Percentiles rank a stretch among this genome's conserved stretches.
phyloP scores from a whole-genome alignment of 768 basidiomycete species.

The Podaxis pistillaris region DNA sequence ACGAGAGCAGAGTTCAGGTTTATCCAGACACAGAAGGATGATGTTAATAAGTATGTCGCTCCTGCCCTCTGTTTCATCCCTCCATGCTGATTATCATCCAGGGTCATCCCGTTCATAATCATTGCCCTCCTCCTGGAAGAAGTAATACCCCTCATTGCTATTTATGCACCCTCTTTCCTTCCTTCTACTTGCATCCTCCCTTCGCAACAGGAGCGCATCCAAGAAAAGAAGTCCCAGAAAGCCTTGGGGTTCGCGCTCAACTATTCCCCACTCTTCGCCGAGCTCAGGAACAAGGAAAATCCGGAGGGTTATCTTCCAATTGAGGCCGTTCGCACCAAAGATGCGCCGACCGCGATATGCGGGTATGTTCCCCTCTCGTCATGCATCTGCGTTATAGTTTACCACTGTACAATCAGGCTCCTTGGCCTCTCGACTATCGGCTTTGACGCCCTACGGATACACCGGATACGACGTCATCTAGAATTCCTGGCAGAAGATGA shows the following conservation, averaged over 20 bases:
- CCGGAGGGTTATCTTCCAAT: conserved; percentile 35
- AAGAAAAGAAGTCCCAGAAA: conserved; percentile 49
- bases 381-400: conserved; percentile 3
- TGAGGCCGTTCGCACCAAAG: conserved; percentile 26
- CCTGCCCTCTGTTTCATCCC: neutral
- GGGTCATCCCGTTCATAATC: conserved; percentile 77
- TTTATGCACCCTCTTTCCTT: conserved; percentile 81
- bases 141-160: conserved; percentile 76
- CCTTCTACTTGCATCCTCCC: conserved; percentile 87
- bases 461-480: conserved; percentile 41
- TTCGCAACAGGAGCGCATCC: conserved; percentile 70
- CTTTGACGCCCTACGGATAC: conserved; percentile 37
- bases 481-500: conserved; percentile 62
- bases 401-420: conserved; percentile 25
- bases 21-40: conserved; percentile 62
- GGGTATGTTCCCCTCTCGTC: conserved; percentile 41
- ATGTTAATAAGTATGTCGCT: conserved; percentile 62
- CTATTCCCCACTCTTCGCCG: conserved; percentile 34
- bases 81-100: conserved; percentile 22
- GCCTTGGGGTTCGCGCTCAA: conserved; percentile 35
- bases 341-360: conserved; percentile 47
- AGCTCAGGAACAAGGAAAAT: conserved; percentile 31
- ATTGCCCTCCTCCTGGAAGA: conserved; percentile 78
- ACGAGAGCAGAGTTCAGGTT: conserved; percentile 71
- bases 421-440: conserved; percentile 46